These are phyloP conservation scores for Quercus lobata DNA, from an alignment of 331 rosid genomes.

Conservation along the genomic window DNA sequence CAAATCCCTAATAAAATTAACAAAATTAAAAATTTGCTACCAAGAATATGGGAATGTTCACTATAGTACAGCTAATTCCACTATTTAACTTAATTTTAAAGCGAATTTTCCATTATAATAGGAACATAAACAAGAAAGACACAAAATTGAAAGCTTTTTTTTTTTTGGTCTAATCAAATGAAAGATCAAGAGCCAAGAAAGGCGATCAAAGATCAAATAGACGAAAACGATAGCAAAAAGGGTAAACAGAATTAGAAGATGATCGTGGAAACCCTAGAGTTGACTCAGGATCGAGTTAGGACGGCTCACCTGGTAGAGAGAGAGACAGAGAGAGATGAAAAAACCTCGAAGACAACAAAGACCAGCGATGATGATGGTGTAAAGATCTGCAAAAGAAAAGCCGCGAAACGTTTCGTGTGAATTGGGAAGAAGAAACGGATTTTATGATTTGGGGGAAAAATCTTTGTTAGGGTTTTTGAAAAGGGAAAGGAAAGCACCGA, in stretches of 20 bases:
- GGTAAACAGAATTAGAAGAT: neutral
- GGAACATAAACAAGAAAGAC: neutral
- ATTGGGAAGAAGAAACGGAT: conserved; percentile 8
- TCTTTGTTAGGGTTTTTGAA: conserved; percentile 14
- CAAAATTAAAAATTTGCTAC: neutral
- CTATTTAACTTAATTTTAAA: neutral
- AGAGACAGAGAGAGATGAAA: neutral
- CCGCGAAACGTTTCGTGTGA: neutral
- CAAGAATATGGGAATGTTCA: neutral
- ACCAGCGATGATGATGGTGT: neutral
- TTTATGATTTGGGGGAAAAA: neutral
- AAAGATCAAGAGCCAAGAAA: neutral
- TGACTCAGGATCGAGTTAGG: conserved; percentile 20
- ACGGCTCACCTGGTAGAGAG: conserved; percentile 27
- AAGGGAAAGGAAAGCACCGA: neutral
- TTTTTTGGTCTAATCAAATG: neutral
- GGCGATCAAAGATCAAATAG: neutral
- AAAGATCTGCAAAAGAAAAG: conserved; percentile 27
- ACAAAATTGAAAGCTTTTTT: neutral
- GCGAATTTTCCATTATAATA: neutral
- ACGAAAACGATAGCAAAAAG: neutral
- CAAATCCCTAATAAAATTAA: neutral
- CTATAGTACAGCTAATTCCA: neutral
- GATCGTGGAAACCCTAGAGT: conserved; percentile 10
- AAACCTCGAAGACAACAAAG: neutral